phyloP scores from a whole-genome alignment of 129 eudicot species.

The Helichrysum umbraculigerum region DNA sequence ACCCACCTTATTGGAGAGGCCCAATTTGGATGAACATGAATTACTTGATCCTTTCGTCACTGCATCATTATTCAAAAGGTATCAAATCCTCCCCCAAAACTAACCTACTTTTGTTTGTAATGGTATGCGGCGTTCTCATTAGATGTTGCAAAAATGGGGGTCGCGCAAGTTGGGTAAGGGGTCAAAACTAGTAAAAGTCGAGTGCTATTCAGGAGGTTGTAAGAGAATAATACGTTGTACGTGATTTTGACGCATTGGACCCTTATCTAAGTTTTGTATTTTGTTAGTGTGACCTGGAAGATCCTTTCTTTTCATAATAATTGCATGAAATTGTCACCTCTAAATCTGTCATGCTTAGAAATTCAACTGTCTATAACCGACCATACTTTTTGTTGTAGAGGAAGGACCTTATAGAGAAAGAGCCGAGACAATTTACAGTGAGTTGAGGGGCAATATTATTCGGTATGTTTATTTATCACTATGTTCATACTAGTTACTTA shows the following conservation, averaged over 20 bases:
- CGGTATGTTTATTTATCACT: constrained; percentile 40
- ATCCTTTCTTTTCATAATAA: not conserved
- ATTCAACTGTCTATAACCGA: not conserved
- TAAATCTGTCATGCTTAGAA: constrained; percentile 2
- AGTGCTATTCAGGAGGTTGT: not conserved
- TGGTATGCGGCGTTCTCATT: not conserved
- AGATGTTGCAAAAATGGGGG: not conserved
- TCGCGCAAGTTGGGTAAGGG: not conserved
- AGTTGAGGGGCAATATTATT: constrained; percentile 73
- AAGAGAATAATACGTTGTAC: not conserved
- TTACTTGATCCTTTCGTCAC: constrained; percentile 85
- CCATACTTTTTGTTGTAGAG: constrained; percentile 35
- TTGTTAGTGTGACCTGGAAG: not conserved
- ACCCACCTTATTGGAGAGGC: constrained; percentile 97
- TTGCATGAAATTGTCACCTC: not conserved
- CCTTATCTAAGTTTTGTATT: not conserved
- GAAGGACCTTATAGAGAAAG: constrained; percentile 83
- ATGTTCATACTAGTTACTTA: not conserved
- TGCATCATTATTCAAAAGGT: constrained; percentile 85
- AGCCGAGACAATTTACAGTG: constrained; percentile 68
- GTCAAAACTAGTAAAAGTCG: not conserved
- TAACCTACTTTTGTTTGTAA: constrained; percentile 1
- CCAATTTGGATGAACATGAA: constrained; percentile 98
- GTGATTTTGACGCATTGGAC: not conserved
- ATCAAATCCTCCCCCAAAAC: constrained; percentile 5